These are phyloP conservation scores for Exophiala alcalophila DNA, from an alignment of 2,329 filamentous ascomycete species.

Conservation along the genomic window DNA sequence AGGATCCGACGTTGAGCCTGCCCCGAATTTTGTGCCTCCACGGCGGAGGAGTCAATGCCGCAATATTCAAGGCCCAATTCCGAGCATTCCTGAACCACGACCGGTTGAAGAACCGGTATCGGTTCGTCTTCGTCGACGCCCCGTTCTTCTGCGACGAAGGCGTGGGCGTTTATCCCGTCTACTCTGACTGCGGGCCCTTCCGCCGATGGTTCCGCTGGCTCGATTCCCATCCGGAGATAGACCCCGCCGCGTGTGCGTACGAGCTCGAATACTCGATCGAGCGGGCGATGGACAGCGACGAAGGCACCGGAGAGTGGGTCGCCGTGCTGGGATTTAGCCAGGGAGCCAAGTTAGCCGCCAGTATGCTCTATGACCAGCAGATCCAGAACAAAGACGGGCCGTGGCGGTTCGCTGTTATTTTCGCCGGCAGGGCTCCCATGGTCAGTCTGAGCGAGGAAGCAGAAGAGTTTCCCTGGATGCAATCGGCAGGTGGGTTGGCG, in stretches of 20 bases:
- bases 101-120: constrained; percentile 56
- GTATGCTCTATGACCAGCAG: constrained; percentile 62
- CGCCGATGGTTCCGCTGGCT: constrained; percentile 62
- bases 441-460: constrained; percentile 36
- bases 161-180: constrained; percentile 47
- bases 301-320: constrained; percentile 58
- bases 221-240: constrained; percentile 54
- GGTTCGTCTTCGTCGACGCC: constrained; percentile 69
- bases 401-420: constrained; percentile 60
- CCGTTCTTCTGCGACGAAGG: constrained; percentile 57
- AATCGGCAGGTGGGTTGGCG: constrained; percentile 28
- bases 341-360: constrained; percentile 61
- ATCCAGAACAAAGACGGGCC: constrained; percentile 34
- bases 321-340: constrained; percentile 65
- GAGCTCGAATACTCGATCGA: constrained; percentile 40
- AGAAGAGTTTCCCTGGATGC: constrained; percentile 29
- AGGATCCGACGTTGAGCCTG: constrained; percentile 37
- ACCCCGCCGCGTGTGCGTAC: constrained; percentile 44
- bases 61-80: constrained; percentile 66
- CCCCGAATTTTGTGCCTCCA: constrained; percentile 78
- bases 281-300: constrained; percentile 53
- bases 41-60: constrained; percentile 70
- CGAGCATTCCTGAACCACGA: constrained; percentile 51
- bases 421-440: constrained; percentile 61
- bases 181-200: constrained; percentile 65